These are phyloP conservation scores for Maudiozyma barnettii DNA, from an alignment of 805 yeast species.

Conservation along the genomic window DNA sequence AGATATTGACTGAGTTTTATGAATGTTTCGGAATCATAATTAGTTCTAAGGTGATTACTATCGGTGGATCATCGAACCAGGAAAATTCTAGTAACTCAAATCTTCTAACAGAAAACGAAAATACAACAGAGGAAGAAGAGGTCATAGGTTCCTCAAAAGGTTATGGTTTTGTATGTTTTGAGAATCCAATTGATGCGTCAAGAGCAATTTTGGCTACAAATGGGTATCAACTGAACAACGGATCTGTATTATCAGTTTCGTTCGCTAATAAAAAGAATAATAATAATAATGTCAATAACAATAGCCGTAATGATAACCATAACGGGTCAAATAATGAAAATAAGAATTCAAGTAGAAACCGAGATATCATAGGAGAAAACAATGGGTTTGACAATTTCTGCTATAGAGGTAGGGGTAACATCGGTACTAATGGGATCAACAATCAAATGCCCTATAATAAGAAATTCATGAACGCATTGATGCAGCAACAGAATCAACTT, in stretches of 20 bases:
- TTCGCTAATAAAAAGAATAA: conserved; percentile 47
- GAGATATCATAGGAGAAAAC: not conserved
- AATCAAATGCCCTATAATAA: conserved; percentile 11
- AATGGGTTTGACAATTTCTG: not conserved
- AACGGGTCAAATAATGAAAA: not conserved
- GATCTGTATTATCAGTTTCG: conserved; percentile 53
- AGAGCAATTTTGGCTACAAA: conserved; percentile 52
- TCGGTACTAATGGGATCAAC: not conserved
- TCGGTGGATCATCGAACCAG: conserved; percentile 22
- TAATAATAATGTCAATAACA: not conserved
- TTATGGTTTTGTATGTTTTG: conserved; percentile 74
- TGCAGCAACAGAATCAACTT: conserved; percentile 15
- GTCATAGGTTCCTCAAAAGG: conserved; percentile 44
- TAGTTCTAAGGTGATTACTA: conserved; percentile 48
- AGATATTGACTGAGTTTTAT: conserved; percentile 38
- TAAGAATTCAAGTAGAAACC: not conserved
- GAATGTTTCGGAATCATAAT: conserved; percentile 41
- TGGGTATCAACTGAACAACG: conserved; percentile 34
- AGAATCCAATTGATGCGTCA: conserved; percentile 54
- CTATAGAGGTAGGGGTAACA: not conserved
- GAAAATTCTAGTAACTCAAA: not conserved
- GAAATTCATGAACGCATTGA: conserved; percentile 22
- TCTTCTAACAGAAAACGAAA: not conserved
- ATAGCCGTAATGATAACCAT: not conserved
- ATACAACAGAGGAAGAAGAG: not conserved